Evolutionary conservation across 768 basidiomycete genomes (phyloP), one percentile per base, ranked within the genome.

Genomic region (Termitomyces sp.): DNA sequence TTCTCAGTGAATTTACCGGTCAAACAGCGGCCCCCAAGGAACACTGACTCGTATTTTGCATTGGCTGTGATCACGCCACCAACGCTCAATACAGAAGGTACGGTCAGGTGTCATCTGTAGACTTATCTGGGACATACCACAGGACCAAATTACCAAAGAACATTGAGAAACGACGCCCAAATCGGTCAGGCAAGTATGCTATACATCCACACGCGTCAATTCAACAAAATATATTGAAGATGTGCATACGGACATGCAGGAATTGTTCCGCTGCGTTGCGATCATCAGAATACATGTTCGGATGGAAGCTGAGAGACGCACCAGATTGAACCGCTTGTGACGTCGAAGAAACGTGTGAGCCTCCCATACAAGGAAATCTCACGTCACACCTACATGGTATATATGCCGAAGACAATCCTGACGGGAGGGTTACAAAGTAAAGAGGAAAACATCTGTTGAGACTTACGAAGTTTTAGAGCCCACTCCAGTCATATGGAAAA

Each of bases 381-480:
- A 39, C 34, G 65, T 49, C 20, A 27, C 20, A 53, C 73, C 34
- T 60, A 76, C 76, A 82, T 71, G 4, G 80, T 80, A 64, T 75
- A 82, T 53, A 83, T 82, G 16, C 82, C 82, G 61, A 82, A 84
- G 27, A 82, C 78, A 43, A 82, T 80, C 33, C 79, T 76, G 44
- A 53, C 47, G 22, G 5, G 16, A 33, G 42, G 34, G 26, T 45
- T 16, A 56, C 45, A 39, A 33, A 34, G 32, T 26, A 13, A 13
- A 43, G n/a, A n/a, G n/a, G 8, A 40, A 39, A 27, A 53, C 32
- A 9, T 42, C n/a, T 24, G 10, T 24, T 40, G 5, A 20, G 37
- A 61, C 68, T 49, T 60, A 74, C 75, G 77, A 75, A 7, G 80
- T 81, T 59, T 73, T 74, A n/a, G 71, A 69, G 18, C 77, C 76